phyloP scores from a whole-genome alignment of 176 grass and related monocot genomes.

The Guadua angustifolia region DNA sequence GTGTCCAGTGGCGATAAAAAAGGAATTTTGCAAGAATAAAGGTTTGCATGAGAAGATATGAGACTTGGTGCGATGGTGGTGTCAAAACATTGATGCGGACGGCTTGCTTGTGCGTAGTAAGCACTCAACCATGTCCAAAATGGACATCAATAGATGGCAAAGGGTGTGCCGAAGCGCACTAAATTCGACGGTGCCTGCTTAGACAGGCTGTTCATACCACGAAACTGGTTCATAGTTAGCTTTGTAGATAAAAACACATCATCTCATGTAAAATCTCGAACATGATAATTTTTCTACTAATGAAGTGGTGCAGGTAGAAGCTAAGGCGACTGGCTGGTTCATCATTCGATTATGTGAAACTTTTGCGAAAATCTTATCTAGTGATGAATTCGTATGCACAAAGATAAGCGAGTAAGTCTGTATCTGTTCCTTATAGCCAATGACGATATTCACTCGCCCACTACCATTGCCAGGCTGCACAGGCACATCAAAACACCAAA shows the following conservation, averaged over 20 bases:
- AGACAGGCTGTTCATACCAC: slow-evolving; percentile 33
- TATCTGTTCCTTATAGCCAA: not conserved
- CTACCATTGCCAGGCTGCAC: not conserved
- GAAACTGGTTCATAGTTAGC: slow-evolving; percentile 28
- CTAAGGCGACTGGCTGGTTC: not conserved
- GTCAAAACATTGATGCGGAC: not conserved
- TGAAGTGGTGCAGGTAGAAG: not conserved
- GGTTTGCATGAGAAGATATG: slow-evolving; percentile 32
- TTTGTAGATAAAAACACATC: slow-evolving; percentile 47
- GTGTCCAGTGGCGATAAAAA: not conserved
- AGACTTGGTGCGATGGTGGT: slow-evolving; percentile 12
- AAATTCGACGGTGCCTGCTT: slow-evolving; percentile 30
- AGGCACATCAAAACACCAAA: slow-evolving; percentile 29
- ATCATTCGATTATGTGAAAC: not conserved
- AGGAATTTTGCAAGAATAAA: slow-evolving; percentile 14
- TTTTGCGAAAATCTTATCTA: not conserved
- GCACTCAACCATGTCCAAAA: not conserved
- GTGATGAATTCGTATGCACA: slow-evolving; percentile 20
- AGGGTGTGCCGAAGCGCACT: not conserved
- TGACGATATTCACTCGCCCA: slow-evolving; percentile 4
- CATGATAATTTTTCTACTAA: not conserved
- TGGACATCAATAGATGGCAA: not conserved
- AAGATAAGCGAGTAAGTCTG: not conserved
- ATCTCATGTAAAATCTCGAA: not conserved
- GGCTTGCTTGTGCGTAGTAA: not conserved